These are phyloP conservation scores for Trametes versicolor DNA, from an alignment of 1,284 basidiomycete genomes.

Conservation along the genomic window DNA sequence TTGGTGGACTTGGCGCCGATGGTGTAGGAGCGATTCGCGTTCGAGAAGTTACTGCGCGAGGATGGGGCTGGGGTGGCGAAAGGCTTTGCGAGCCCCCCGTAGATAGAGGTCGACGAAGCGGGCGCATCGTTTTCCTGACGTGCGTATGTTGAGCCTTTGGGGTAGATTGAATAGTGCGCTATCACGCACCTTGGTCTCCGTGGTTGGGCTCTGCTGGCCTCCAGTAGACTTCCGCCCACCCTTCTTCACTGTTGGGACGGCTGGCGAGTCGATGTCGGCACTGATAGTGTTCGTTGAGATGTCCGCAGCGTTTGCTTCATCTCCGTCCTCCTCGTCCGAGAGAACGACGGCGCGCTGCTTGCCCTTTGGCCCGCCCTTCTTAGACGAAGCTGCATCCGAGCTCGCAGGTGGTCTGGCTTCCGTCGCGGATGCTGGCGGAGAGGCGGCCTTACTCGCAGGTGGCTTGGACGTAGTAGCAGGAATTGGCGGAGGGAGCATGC, in stretches of 20 bases:
- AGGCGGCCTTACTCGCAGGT: neutral
- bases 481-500: slow-evolving; percentile 23
- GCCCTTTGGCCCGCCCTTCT: slow-evolving; percentile 24
- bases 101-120: slow-evolving; percentile 1
- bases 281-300: slow-evolving; percentile 23
- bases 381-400: slow-evolving; percentile 4
- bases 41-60: slow-evolving; percentile 24
- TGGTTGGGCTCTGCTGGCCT: slow-evolving; percentile 21
- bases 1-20: slow-evolving; percentile 45
- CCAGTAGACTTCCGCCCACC: slow-evolving; percentile 25
- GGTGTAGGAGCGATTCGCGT: slow-evolving; percentile 36
- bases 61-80: slow-evolving; percentile 22
- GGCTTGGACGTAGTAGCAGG: slow-evolving; percentile 12
- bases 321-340: slow-evolving; percentile 41
- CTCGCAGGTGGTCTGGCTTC: slow-evolving; percentile 8
- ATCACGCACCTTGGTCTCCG: slow-evolving; percentile 29
- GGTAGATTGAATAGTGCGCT: neutral
- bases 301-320: slow-evolving; percentile 29
- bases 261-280: slow-evolving; percentile 15
- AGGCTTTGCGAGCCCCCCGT: slow-evolving; percentile 20
- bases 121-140: slow-evolving; percentile 28
- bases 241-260: slow-evolving; percentile 28
- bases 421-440: neutral
- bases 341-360: slow-evolving; percentile 39
- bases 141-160: slow-evolving; percentile 1